Percentiles rank a stretch among this genome's conserved stretches.
Evolutionary conservation across 2,329 filamentous ascomycete species (phyloP).

Genomic region (Verticillium tricorpus): DNA sequence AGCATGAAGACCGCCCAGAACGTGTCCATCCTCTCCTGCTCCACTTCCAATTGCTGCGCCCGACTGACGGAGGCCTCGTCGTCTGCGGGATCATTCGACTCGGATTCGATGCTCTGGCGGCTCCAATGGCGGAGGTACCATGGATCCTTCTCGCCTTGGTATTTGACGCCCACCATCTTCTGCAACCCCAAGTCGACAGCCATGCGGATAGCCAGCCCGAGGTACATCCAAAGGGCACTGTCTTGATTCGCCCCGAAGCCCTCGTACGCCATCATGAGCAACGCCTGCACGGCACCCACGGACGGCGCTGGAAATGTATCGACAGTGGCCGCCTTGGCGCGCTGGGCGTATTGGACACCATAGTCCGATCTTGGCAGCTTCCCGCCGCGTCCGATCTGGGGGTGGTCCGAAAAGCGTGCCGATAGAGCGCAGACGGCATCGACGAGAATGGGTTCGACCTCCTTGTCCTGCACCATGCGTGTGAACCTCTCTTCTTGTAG

Average conservation of each 20-base stretch:
- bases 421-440: slow-evolving; percentile 81
- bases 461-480: slow-evolving; percentile 73
- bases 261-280: slow-evolving; percentile 79
- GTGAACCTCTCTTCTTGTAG: slow-evolving; percentile 68
- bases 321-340: slow-evolving; percentile 77
- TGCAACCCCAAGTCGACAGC: slow-evolving; percentile 76
- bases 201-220: slow-evolving; percentile 82
- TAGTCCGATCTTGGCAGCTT: slow-evolving; percentile 59
- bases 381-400: slow-evolving; percentile 42
- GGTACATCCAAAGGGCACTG: slow-evolving; percentile 90
- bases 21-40: slow-evolving; percentile 79
- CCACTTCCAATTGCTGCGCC: slow-evolving; percentile 59
- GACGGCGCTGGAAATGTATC: slow-evolving; percentile 81
- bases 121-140: slow-evolving; percentile 42
- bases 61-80: slow-evolving; percentile 35
- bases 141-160: slow-evolving; percentile 49
- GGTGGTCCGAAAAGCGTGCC: slow-evolving; percentile 70
- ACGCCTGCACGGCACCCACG: slow-evolving; percentile 79
- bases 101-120: slow-evolving; percentile 24
- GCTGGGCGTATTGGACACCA: slow-evolving; percentile 72
- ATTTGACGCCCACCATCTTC: slow-evolving; percentile 70
- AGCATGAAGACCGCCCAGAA: slow-evolving; percentile 90
- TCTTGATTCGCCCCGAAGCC: slow-evolving; percentile 86
- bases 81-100: slow-evolving; percentile 30
- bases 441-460: slow-evolving; percentile 77